Evolutionary conservation across 164 flowering plant species (phyloP).

Genomic region (Echeveria elegans): DNA sequence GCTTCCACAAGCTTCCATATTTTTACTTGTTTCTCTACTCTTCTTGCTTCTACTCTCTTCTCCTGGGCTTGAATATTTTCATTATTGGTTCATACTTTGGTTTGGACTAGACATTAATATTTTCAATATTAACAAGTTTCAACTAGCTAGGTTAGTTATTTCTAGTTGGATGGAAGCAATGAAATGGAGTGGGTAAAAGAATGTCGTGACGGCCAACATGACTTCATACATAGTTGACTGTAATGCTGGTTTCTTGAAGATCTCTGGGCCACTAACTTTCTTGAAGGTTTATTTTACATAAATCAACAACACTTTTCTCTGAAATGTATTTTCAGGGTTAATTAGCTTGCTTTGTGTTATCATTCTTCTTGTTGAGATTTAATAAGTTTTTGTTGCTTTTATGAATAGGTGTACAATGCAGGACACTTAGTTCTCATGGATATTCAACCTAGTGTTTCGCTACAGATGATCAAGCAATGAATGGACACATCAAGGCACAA

Average conservation of each 20-base stretch:
- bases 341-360: too few relatives aligned
- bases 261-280: slow-evolving; percentile 61
- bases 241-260: slow-evolving; percentile 51
- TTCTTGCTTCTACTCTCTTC: too few relatives aligned
- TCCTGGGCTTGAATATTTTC: too few relatives aligned
- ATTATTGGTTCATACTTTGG: too few relatives aligned
- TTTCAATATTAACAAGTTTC: too few relatives aligned
- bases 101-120: too few relatives aligned
- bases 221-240: slow-evolving; percentile 54
- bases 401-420: slow-evolving; percentile 58
- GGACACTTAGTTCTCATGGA: slow-evolving; percentile 98
- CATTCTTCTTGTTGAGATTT: not conserved
- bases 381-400: not conserved
- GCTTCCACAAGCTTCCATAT: too few relatives aligned
- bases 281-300: slow-evolving; percentile 76
- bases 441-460: slow-evolving; percentile 56
- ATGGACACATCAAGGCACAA: too few relatives aligned
- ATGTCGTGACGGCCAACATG: slow-evolving; percentile 34
- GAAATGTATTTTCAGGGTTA: too few relatives aligned
- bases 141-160: too few relatives aligned
- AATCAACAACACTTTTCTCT: too few relatives aligned
- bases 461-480: slow-evolving; percentile 11
- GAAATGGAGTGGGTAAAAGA: slow-evolving; percentile 78
- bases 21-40: too few relatives aligned
- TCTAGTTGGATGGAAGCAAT: slow-evolving; percentile 78